Conservation (phyloP, 345 rosid genomes). For the Citrus trifoliata region DNA sequence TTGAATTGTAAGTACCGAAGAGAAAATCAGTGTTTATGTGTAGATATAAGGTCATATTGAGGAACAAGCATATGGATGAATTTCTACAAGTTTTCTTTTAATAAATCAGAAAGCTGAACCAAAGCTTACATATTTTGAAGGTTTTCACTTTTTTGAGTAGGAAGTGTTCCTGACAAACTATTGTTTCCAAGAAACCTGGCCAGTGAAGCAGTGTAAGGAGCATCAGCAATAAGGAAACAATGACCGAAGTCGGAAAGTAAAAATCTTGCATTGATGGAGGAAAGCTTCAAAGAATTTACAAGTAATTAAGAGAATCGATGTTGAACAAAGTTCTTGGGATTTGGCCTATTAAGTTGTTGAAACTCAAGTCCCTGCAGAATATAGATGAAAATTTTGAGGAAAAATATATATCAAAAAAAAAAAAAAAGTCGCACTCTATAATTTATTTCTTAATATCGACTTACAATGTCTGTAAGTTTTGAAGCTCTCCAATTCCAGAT, state of each 20-base stretch:
- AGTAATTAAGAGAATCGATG: constrained; percentile 8
- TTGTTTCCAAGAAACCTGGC: constrained; percentile 43
- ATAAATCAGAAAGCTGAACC: background rate
- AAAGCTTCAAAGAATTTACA: constrained; percentile 19
- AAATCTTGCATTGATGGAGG: background rate
- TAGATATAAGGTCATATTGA: background rate
- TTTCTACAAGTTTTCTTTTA: background rate
- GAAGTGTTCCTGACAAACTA: constrained; percentile 29
- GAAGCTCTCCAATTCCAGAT: constrained; percentile 22
- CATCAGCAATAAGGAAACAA: background rate
- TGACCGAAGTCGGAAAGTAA: background rate
- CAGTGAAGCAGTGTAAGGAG: background rate
- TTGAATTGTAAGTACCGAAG: background rate
- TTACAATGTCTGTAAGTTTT: constrained; percentile 20
- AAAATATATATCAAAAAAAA: background rate
- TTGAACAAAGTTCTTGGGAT: constrained; percentile 30
- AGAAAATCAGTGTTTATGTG: background rate
- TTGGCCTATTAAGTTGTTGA: constrained; percentile 34
- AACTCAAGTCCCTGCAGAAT: constrained; percentile 36
- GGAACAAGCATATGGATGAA: background rate
- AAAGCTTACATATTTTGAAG: constrained; percentile 32
- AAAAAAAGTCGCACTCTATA: background rate
- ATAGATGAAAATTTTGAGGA: background rate
- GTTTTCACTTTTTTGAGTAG: constrained; percentile 15
- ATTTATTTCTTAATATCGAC: constrained; percentile 2